phyloP scores from a whole-genome alignment of 345 rosid genomes.

The Melastoma malabathricum region DNA sequence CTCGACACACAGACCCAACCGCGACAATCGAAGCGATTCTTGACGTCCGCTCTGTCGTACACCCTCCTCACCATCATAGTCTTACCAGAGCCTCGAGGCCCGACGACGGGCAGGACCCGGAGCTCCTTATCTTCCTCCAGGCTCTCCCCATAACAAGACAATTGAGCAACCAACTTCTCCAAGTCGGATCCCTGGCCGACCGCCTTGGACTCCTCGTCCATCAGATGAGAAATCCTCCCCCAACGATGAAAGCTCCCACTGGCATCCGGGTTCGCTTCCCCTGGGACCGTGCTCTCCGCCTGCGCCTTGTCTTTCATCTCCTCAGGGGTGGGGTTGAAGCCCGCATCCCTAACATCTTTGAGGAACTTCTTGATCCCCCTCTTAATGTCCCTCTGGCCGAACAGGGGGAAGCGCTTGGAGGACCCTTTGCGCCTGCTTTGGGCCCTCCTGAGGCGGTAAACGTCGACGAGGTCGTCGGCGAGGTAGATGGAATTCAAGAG shows the following conservation, averaged over 20 bases:
- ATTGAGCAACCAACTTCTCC: conserved; percentile 3
- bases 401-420: background rate
- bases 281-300: background rate
- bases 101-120: conserved; percentile 13
- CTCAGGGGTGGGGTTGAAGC: background rate
- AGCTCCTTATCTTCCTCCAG: conserved; percentile 1
- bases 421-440: background rate
- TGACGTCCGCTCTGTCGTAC: conserved; percentile 3
- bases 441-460: background rate
- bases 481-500: conserved; percentile 1
- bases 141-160: background rate
- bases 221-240: conserved; percentile 1
- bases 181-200: background rate
- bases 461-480: conserved; percentile 6
- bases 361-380: conserved; percentile 1
- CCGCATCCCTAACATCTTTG: background rate
- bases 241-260: background rate
- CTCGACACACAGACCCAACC: conserved; percentile 16
- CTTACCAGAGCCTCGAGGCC: conserved; percentile 24
- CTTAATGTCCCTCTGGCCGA: background rate
- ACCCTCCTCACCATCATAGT: conserved; percentile 14
- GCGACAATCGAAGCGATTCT: conserved; percentile 9
- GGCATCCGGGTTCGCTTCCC: background rate
- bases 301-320: background rate
- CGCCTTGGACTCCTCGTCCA: background rate